Conservation (phyloP, 164 flowering plant genomes). For the Protea cynaroides region DNA sequence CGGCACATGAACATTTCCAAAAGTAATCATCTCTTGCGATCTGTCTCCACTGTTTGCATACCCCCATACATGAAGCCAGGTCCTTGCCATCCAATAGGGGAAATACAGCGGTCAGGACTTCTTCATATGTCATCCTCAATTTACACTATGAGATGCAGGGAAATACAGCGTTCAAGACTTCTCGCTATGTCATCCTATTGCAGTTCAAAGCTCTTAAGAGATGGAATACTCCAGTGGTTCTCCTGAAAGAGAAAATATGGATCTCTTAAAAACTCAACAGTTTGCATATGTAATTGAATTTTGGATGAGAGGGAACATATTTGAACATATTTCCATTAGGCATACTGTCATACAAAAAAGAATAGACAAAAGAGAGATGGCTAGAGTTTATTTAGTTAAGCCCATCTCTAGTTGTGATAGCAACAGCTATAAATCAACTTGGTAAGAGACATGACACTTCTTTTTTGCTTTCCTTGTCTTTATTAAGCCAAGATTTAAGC, state of each 20-base stretch:
- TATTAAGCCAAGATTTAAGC: too few species aligned
- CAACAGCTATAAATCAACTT: too few species aligned
- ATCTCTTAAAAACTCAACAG: not conserved
- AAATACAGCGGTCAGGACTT: conserved; percentile 67
- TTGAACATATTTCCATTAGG: too few species aligned
- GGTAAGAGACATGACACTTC: too few species aligned
- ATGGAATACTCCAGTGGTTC: not conserved
- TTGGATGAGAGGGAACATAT: too few species aligned
- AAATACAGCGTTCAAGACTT: not conserved
- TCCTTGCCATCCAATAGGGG: conserved; percentile 73
- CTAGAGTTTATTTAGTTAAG: too few species aligned
- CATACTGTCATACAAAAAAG: too few species aligned
- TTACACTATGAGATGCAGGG: not conserved
- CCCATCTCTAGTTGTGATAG: too few species aligned
- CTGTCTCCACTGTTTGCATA: conserved; percentile 77
- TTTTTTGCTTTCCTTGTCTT: too few species aligned
- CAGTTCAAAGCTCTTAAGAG: not conserved
- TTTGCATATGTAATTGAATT: not conserved
- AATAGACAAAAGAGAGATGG: too few species aligned
- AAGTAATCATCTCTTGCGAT: conserved; percentile 77
- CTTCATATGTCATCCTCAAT: conserved; percentile 40
- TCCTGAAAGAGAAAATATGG: not conserved
- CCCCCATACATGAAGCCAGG: conserved; percentile 76
- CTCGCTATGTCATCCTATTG: not conserved
- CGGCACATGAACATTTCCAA: conserved; percentile 82